Conservation (phyloP, 805 yeast genomes). For the Brettanomyces nanus region DNA sequence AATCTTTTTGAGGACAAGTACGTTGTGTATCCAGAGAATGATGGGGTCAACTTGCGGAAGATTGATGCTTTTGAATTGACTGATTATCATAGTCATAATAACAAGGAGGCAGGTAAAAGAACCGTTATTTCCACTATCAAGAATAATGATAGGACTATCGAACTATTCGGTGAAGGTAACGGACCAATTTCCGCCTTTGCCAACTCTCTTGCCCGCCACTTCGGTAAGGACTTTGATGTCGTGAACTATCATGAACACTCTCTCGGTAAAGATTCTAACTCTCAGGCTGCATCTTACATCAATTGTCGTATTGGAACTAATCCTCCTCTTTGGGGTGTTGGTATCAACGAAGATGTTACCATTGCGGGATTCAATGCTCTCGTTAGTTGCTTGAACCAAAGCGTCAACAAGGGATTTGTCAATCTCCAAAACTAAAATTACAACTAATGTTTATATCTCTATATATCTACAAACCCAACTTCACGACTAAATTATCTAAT, state of each 20-base stretch:
- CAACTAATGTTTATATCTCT: not conserved
- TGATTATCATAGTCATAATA: constrained; percentile 19
- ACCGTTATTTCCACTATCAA: constrained; percentile 40
- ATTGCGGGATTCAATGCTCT: constrained; percentile 46
- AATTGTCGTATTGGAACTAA: constrained; percentile 8
- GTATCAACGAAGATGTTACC: constrained; percentile 48
- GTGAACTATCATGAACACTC: constrained; percentile 74
- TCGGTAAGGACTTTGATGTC: constrained; percentile 49
- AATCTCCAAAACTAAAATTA: no score
- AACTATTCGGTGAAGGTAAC: constrained; percentile 58
- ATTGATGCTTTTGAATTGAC: constrained; percentile 16
- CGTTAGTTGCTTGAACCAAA: constrained; percentile 36
- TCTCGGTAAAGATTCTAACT: constrained; percentile 60
- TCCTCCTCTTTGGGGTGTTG: constrained; percentile 42
- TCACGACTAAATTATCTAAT: constrained; percentile 33
- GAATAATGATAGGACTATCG: constrained; percentile 24
- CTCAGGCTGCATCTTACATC: constrained; percentile 73
- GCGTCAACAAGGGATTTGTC: constrained; percentile 17
- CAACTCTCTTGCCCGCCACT: constrained; percentile 45
- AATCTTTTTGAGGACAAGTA: constrained; percentile 57
- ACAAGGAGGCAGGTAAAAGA: constrained; percentile 32
- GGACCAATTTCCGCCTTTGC: constrained; percentile 78
- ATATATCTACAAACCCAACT: constrained; percentile 23
- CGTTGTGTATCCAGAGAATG: constrained; percentile 25
- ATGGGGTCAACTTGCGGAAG: constrained; percentile 10